These are phyloP conservation scores for Ceratobasidium sp. DNA, from an alignment of 1,284 basidiomycete species.

Conservation along the genomic window DNA sequence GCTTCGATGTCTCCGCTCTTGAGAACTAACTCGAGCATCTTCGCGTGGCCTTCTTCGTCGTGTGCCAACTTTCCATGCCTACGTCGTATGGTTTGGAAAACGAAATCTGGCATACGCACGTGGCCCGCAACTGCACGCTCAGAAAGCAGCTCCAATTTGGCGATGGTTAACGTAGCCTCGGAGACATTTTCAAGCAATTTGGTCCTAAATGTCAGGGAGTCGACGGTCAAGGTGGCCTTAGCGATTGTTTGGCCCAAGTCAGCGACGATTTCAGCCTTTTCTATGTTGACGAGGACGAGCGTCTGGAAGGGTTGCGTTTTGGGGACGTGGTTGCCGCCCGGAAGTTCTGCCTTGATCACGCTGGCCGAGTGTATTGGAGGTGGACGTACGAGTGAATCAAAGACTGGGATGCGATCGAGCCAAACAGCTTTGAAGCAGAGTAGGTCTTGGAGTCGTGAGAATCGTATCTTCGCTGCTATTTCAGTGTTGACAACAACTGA, in stretches of 20 bases:
- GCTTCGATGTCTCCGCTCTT: constrained; percentile 74
- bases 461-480: constrained; percentile 72
- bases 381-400: constrained; percentile 55
- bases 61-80: constrained; percentile 39
- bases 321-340: constrained; percentile 23
- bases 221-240: constrained; percentile 64
- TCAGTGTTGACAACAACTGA: constrained; percentile 78
- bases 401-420: constrained; percentile 81
- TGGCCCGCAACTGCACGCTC: constrained; percentile 79
- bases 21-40: constrained; percentile 76
- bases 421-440: constrained; percentile 90
- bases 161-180: constrained; percentile 72
- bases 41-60: constrained; percentile 44
- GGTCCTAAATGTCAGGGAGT: constrained; percentile 64
- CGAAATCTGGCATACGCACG: constrained; percentile 69
- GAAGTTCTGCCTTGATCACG: constrained; percentile 40
- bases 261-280: constrained; percentile 72
- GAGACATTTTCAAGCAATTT: constrained; percentile 62
- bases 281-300: constrained; percentile 68
- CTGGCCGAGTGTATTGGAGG: constrained; percentile 15
- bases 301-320: constrained; percentile 62
- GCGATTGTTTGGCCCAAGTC: constrained; percentile 79
- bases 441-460: constrained; percentile 83
- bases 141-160: constrained; percentile 65
- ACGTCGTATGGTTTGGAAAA: constrained; percentile 76